A percentile compares a stretch with the other conserved stretches of the same genome.
Evolutionary conservation across 768 basidiomycete species (phyloP).

Genomic region (Leccinum pellstonianum): DNA sequence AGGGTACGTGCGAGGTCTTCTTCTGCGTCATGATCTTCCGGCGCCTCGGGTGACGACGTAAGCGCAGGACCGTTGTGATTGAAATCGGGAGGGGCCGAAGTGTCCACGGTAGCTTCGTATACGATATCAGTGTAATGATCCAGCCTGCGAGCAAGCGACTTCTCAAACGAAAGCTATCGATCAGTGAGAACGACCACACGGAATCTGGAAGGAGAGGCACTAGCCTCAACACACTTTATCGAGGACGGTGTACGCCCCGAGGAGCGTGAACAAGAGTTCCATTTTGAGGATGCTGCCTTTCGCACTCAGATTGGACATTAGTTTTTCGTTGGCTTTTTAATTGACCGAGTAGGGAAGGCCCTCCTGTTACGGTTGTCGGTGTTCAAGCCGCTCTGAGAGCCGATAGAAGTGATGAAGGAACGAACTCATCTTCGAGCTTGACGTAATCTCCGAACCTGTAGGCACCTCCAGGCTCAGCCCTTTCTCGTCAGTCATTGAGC

Average conservation of each 20-base stretch:
- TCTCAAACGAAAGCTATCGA: constrained; percentile 85
- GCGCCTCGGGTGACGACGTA: constrained; percentile 25
- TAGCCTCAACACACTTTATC: constrained; percentile 56
- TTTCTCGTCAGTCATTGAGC: constrained; percentile 96
- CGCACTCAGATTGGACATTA: constrained; percentile 72
- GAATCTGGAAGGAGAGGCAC: neutral
- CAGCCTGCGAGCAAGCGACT: constrained; percentile 94
- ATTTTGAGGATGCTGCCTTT: constrained; percentile 86
- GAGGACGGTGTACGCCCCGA: constrained; percentile 75
- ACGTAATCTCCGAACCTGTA: constrained; percentile 98
- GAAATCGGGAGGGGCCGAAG: constrained; percentile 89
- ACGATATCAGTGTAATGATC: constrained; percentile 99
- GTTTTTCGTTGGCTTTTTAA: constrained; percentile 58
- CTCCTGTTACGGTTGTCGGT: constrained; percentile 48
- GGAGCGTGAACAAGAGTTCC: constrained; percentile 76
- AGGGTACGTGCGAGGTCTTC: no score
- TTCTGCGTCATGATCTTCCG: no score
- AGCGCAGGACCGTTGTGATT: constrained; percentile 48
- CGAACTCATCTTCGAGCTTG: constrained; percentile 69
- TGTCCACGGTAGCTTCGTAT: constrained; percentile 93
- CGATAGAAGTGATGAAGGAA: neutral
- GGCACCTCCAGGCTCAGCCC: constrained; percentile 77
- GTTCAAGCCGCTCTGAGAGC: constrained; percentile 1
- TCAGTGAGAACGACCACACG: neutral
- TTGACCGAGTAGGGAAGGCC: constrained; percentile 69